Conservation (phyloP, 2,329 filamentous ascomycete species). For the Ophiostoma perfectum region DNA sequence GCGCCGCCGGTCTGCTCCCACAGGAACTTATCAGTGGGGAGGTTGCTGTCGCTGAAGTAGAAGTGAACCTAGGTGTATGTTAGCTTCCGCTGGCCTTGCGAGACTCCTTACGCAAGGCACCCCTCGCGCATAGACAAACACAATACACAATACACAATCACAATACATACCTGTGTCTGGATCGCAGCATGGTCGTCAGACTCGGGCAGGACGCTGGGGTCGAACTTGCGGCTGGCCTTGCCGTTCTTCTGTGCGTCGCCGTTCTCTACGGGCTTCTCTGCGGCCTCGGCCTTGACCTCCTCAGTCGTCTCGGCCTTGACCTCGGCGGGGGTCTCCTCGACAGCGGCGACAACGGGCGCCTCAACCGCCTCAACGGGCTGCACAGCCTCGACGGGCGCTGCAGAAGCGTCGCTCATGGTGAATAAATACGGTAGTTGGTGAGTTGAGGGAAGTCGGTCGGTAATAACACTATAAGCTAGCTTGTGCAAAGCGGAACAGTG, state of each 20-base stretch:
- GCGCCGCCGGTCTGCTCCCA: constrained; percentile 70
- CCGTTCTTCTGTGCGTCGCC: constrained; percentile 40
- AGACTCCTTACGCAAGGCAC: too few relatives aligned
- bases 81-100: not conserved
- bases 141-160: not conserved
- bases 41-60: constrained; percentile 90
- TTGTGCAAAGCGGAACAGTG: not conserved
- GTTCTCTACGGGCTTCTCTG: constrained; percentile 27
- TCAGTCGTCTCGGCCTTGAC: constrained; percentile 33
- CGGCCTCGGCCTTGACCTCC: constrained; percentile 31
- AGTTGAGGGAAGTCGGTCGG: not conserved
- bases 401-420: constrained; percentile 28
- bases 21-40: constrained; percentile 83
- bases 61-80: constrained; percentile 69
- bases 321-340: constrained; percentile 26
- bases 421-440: not conserved
- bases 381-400: constrained; percentile 27
- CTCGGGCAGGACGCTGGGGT: constrained; percentile 61
- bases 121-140: too few relatives aligned
- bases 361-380: constrained; percentile 27
- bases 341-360: constrained; percentile 19
- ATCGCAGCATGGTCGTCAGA: constrained; percentile 75
- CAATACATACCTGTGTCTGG: constrained; percentile 63
- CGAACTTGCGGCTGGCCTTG: constrained; percentile 61
- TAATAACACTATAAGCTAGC: not conserved